phyloP scores from a whole-genome alignment of 2,329 filamentous ascomycete species.

The Fusarium veterinarium region DNA sequence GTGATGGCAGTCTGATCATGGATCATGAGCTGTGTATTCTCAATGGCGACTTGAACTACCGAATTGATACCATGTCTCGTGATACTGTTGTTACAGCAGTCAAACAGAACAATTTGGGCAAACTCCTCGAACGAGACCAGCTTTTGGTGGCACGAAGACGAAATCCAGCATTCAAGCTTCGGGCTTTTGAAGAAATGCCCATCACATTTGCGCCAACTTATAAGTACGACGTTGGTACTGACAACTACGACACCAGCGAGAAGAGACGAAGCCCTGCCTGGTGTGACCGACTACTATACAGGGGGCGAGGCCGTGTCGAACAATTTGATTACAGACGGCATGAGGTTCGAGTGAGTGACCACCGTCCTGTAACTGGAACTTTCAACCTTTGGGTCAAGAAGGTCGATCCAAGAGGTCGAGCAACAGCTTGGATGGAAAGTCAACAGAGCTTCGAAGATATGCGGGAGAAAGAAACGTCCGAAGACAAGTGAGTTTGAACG shows the following conservation, averaged over 20 bases:
- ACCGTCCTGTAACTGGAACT: conserved; percentile 87
- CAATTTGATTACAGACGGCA: conserved; percentile 90
- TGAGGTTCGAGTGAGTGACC: conserved; percentile 91
- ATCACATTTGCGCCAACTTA: conserved; percentile 97
- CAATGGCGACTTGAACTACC: conserved; percentile 97
- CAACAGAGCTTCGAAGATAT: conserved; percentile 80
- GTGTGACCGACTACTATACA: conserved; percentile 94
- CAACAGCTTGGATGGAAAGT: conserved; percentile 76
- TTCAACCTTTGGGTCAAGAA: conserved; percentile 89
- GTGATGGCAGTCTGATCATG: conserved; percentile 92
- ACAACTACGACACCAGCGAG: conserved; percentile 93
- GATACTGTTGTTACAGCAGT: conserved; percentile 91
- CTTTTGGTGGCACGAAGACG: conserved; percentile 88
- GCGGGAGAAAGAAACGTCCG: conserved; percentile 73
- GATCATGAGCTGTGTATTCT: conserved; percentile 98
- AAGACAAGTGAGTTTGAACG: conserved; percentile 76
- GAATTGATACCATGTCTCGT: conserved; percentile 96
- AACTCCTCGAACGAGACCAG: conserved; percentile 93
- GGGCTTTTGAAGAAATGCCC: conserved; percentile 88
- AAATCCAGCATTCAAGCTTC: conserved; percentile 88
- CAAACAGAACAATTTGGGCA: conserved; percentile 80
- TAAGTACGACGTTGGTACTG: conserved; percentile 97
- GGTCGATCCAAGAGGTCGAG: conserved; percentile 75
- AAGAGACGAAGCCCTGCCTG: conserved; percentile 95
- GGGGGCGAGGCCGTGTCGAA: conserved; percentile 82